These are phyloP conservation scores for Chaetomium tenue DNA, from an alignment of 495 filamentous ascomycete species.

Conservation along the genomic window DNA sequence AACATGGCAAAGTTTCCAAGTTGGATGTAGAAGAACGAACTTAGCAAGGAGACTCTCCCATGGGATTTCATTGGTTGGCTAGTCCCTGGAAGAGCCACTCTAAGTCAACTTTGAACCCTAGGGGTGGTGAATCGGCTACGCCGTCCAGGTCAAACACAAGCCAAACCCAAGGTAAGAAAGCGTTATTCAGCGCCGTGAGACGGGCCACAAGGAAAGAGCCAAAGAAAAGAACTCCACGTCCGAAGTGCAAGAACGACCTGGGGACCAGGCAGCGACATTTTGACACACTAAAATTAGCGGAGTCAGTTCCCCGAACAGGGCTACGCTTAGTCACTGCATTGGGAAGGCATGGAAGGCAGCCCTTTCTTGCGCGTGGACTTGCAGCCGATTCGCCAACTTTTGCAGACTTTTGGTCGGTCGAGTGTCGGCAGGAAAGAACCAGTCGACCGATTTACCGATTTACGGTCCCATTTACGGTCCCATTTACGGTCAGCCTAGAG, in stretches of 20 bases:
- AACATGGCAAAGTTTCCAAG: background rate
- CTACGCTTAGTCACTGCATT: constrained; percentile 16
- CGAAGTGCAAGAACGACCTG: too few relatives aligned
- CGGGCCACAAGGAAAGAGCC: background rate
- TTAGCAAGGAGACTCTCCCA: too few relatives aligned
- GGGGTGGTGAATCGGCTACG: background rate
- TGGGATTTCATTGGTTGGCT: background rate
- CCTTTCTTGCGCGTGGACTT: background rate
- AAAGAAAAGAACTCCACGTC: background rate
- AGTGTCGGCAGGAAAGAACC: too few relatives aligned
- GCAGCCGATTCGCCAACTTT: background rate
- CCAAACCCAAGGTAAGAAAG: background rate
- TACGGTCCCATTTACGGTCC: too few relatives aligned
- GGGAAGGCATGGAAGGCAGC: background rate
- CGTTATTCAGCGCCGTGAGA: constrained; percentile 1
- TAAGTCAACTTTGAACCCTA: background rate
- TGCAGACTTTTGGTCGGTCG: too few relatives aligned
- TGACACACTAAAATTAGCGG: constrained; percentile 13
- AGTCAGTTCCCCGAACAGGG: background rate
- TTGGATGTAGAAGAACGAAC: too few relatives aligned
- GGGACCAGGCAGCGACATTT: constrained; percentile 18
- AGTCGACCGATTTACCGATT: too few relatives aligned
- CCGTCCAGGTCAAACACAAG: background rate
- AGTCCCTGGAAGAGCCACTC: background rate
- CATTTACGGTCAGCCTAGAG: too few relatives aligned